Percentiles rank a stretch among this genome's conserved stretches.
Evolutionary conservation across 2,329 filamentous ascomycete genomes (phyloP).

Genomic region (Fusarium sp.): DNA sequence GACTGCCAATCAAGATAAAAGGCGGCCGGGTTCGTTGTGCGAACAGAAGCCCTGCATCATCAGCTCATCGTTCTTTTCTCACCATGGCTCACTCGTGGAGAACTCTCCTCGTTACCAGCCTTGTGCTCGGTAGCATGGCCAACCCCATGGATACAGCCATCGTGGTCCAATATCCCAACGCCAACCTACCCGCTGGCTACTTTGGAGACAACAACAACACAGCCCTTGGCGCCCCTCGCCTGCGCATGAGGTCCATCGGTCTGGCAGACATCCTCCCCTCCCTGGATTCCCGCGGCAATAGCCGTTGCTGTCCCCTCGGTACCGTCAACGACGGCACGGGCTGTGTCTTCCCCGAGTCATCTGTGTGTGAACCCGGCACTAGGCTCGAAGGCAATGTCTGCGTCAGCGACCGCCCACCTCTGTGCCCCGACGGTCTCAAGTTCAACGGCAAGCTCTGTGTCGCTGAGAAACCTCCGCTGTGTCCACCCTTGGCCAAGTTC

Average conservation of each 20-base stretch:
- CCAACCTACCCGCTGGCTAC: background rate
- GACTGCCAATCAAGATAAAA: background rate
- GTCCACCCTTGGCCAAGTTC: constrained; percentile 3
- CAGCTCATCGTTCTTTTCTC: background rate
- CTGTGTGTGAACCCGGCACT: constrained; percentile 15
- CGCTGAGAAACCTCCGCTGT: background rate
- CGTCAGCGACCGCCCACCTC: constrained; percentile 4
- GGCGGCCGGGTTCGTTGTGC: background rate
- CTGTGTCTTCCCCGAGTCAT: constrained; percentile 29
- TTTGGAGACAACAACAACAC: background rate
- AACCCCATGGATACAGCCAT: background rate
- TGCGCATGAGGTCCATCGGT: background rate
- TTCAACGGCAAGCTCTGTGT: constrained; percentile 17
- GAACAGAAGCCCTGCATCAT: background rate
- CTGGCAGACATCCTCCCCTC: background rate
- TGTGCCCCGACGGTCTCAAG: constrained; percentile 3
- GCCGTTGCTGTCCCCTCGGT: constrained; percentile 4
- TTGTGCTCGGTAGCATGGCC: background rate
- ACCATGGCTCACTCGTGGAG: background rate
- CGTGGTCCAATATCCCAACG: background rate
- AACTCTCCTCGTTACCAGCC: background rate
- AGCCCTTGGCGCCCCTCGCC: background rate
- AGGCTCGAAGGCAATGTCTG: constrained; percentile 23
- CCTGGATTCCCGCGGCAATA: background rate
- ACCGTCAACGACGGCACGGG: constrained; percentile 26